These are phyloP conservation scores for Yamadazyma conglobata DNA, from an alignment of 1,139 yeast genomes.

Conservation along the genomic window DNA sequence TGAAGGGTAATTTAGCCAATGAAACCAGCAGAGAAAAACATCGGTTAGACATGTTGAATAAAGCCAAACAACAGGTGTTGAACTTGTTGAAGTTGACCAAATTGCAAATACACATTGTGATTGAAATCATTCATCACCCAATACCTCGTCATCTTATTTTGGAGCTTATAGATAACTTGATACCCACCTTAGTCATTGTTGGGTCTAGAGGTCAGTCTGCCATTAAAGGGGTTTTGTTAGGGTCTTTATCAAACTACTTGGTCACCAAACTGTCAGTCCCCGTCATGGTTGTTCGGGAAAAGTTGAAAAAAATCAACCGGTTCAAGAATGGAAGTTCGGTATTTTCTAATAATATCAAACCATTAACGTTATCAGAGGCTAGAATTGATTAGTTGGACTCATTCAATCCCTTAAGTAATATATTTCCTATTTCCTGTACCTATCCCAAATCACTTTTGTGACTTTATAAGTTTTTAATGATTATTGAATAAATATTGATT, in stretches of 20 bases:
- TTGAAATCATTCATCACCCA: constrained; percentile 79
- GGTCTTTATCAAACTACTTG: constrained; percentile 71
- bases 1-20: constrained; percentile 38
- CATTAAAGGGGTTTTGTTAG: constrained; percentile 70
- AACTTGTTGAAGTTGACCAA: constrained; percentile 66
- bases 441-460: too few relatives aligned
- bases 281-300: constrained; percentile 85
- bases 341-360: constrained; percentile 47
- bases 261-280: constrained; percentile 81
- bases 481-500: too few relatives aligned
- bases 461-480: too few relatives aligned
- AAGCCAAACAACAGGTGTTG: constrained; percentile 57
- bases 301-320: constrained; percentile 70
- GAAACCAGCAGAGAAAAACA: constrained; percentile 47
- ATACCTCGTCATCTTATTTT: constrained; percentile 82
- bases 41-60: constrained; percentile 56
- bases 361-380: constrained; percentile 48
- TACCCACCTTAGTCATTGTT: constrained; percentile 79
- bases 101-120: constrained; percentile 70
- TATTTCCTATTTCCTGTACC: too few relatives aligned
- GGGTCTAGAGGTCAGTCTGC: constrained; percentile 80
- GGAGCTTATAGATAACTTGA: constrained; percentile 77
- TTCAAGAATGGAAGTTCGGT: constrained; percentile 48
- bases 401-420: not conserved
- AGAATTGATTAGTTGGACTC: constrained; percentile 36